Evolutionary conservation across 192 early-diverging fungal genomes (phyloP).

Genomic region (Backusella parvicylindrica): DNA sequence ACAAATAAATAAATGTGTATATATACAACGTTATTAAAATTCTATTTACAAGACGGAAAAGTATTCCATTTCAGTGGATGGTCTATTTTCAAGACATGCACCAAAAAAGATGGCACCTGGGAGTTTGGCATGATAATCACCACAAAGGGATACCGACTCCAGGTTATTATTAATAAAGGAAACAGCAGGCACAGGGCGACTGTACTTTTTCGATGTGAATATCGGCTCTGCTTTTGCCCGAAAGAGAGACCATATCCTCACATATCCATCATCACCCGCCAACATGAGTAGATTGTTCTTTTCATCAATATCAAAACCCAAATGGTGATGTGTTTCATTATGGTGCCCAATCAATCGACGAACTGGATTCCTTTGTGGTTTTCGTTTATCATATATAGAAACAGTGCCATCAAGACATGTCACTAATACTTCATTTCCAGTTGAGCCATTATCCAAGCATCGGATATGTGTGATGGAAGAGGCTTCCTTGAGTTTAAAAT

Average conservation of each 20-base stretch:
- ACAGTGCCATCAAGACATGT: background rate
- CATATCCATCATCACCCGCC: background rate
- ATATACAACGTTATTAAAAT: background rate
- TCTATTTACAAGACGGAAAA: background rate
- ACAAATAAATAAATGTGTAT: too few relatives aligned
- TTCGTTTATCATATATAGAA: background rate
- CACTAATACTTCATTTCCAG: background rate
- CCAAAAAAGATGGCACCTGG: background rate
- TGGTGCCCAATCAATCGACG: background rate
- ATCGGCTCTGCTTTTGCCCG: background rate
- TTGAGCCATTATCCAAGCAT: background rate
- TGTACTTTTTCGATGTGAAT: background rate
- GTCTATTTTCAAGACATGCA: background rate
- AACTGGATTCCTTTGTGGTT: background rate
- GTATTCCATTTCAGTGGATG: background rate
- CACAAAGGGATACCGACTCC: background rate
- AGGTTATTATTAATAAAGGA: background rate
- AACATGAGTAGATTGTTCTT: background rate
- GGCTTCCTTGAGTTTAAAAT: background rate
- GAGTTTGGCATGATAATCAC: background rate
- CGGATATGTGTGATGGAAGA: background rate
- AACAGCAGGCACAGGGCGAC: background rate
- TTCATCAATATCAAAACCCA: background rate
- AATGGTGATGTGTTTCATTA: background rate
- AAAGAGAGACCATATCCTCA: background rate